These are phyloP conservation scores for Fusarium musae DNA, from an alignment of 2,329 filamentous ascomycete species.

Conservation along the genomic window DNA sequence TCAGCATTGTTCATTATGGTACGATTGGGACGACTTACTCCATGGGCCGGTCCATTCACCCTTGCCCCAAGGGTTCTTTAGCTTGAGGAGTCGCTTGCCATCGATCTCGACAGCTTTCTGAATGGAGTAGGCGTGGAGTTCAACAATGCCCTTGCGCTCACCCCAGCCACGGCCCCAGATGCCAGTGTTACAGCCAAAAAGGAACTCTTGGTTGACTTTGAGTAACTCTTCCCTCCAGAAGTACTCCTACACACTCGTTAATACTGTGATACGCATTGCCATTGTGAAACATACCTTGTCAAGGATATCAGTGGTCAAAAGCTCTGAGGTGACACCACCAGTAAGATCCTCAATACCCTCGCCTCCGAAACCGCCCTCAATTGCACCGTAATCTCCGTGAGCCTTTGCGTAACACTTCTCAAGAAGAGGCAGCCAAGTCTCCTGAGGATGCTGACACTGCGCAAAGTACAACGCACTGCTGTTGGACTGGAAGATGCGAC, in stretches of 20 bases:
- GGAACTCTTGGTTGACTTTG: slow-evolving; percentile 81
- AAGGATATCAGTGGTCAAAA: slow-evolving; percentile 74
- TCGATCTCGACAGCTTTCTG: slow-evolving; percentile 67
- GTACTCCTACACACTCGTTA: slow-evolving; percentile 42
- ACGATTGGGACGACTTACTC: slow-evolving; percentile 55
- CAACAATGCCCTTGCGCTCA: slow-evolving; percentile 66
- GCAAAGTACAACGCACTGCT: slow-evolving; percentile 81
- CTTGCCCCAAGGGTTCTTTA: slow-evolving; percentile 84
- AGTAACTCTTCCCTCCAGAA: slow-evolving; percentile 85
- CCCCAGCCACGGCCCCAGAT: slow-evolving; percentile 47
- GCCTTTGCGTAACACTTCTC: slow-evolving; percentile 86
- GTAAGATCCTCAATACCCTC: slow-evolving; percentile 70
- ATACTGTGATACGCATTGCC: neutral
- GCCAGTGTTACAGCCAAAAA: slow-evolving; percentile 70
- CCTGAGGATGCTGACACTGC: slow-evolving; percentile 77
- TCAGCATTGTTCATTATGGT: slow-evolving; percentile 18
- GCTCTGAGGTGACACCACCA: slow-evolving; percentile 73
- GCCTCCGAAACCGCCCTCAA: slow-evolving; percentile 76
- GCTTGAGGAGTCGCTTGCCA: slow-evolving; percentile 70
- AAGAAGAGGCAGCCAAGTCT: slow-evolving; percentile 82
- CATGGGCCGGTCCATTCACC: slow-evolving; percentile 85
- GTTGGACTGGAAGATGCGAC: slow-evolving; percentile 77
- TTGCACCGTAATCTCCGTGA: slow-evolving; percentile 80
- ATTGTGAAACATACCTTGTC: slow-evolving; percentile 68
- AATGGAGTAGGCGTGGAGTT: slow-evolving; percentile 70